A percentile compares a stretch with the other conserved stretches of the same genome.
Conservation (phyloP, 139 green algal species). For the Zygnema cylindricum region DNA sequence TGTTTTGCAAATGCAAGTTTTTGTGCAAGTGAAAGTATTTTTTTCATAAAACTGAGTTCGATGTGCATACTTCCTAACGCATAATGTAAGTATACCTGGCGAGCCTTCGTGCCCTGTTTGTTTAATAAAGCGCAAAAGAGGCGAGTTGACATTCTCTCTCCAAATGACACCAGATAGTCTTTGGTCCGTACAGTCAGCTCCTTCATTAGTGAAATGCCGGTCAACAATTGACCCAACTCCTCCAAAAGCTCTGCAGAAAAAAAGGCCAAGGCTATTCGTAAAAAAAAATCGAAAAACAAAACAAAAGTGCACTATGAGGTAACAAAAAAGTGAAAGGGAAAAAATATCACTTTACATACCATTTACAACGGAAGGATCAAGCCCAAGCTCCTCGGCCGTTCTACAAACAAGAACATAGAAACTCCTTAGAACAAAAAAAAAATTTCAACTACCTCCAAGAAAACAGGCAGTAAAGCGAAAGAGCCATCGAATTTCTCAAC, state of each 20-base stretch:
- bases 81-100: too few relatives aligned
- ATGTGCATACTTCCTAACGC: too few relatives aligned
- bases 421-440: too few relatives aligned
- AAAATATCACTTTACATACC: too few relatives aligned
- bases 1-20: too few relatives aligned
- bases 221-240: constrained; percentile 66
- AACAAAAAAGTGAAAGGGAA: too few relatives aligned
- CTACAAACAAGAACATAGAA: constrained; percentile 47
- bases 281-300: not conserved
- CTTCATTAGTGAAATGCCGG: constrained; percentile 70
- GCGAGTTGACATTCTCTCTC: constrained; percentile 93
- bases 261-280: constrained; percentile 25
- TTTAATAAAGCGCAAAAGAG: constrained; percentile 89
- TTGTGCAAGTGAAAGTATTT: too few relatives aligned
- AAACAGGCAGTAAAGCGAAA: too few relatives aligned
- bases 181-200: constrained; percentile 88
- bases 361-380: constrained; percentile 30
- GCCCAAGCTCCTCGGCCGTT: constrained; percentile 57
- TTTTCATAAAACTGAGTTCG: too few relatives aligned
- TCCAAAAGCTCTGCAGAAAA: constrained; percentile 65
- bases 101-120: constrained; percentile 27
- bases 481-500: too few relatives aligned
- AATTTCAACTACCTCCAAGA: too few relatives aligned
- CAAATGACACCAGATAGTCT: constrained; percentile 96
- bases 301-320: not conserved